Evolutionary conservation across 169 alveolate species (phyloP).

Genomic region (Cryptosporidium xiaoi): DNA sequence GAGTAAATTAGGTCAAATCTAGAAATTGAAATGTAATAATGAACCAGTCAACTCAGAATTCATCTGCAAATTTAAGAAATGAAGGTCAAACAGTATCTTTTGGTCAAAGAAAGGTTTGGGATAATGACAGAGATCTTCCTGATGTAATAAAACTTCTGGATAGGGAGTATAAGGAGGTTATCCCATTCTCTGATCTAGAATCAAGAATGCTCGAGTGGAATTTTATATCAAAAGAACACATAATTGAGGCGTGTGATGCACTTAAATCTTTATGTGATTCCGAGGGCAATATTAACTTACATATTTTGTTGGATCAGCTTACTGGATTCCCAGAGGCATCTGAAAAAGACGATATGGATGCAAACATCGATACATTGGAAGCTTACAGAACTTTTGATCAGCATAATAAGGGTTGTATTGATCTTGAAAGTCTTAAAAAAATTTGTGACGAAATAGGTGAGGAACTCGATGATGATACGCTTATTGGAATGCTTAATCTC

Average conservation of each 20-base stretch:
- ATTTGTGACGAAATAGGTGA: conserved; percentile 66
- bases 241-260: conserved; percentile 67
- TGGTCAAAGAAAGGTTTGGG: conserved; percentile 74
- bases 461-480: conserved; percentile 73
- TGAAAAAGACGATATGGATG: conserved; percentile 71
- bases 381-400: conserved; percentile 71
- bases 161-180: conserved; percentile 57
- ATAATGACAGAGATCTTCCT: conserved; percentile 64
- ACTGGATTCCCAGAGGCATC: conserved; percentile 70
- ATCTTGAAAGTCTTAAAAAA: conserved; percentile 46
- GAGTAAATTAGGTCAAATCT: not conserved
- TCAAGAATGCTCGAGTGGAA: conserved; percentile 71
- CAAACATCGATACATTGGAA: conserved; percentile 67
- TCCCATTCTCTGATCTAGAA: conserved; percentile 64
- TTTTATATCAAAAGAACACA: conserved; percentile 70
- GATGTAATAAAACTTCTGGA: conserved; percentile 61
- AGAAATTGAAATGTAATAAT: conserved; percentile 23
- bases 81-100: conserved; percentile 74
- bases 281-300: conserved; percentile 63
- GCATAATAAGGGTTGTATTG: conserved; percentile 58
- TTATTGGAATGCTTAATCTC: conserved; percentile 62
- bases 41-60: conserved; percentile 69
- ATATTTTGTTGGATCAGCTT: conserved; percentile 54
- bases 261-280: conserved; percentile 65
- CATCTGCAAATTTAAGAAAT: conserved; percentile 66